Evolutionary conservation across 2,329 filamentous ascomycete species (phyloP).

Genomic region (Ceratocystis papillata): DNA sequence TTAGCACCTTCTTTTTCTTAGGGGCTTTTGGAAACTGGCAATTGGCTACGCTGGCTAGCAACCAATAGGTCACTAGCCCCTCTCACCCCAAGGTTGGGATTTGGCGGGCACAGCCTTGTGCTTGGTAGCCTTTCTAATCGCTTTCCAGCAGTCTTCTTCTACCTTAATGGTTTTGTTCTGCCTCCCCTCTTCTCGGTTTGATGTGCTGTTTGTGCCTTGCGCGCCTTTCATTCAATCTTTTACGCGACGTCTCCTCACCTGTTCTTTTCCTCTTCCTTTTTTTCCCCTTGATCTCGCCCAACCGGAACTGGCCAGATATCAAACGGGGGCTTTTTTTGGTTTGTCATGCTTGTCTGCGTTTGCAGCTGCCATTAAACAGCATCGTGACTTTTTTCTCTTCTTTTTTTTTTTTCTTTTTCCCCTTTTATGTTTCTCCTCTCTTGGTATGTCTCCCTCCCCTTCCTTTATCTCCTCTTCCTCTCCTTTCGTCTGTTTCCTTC

Average conservation of each 20-base stretch:
- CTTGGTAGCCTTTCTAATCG: neutral
- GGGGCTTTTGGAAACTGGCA: too few relatives aligned
- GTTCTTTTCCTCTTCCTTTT: neutral
- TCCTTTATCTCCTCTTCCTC: neutral
- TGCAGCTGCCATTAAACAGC: neutral
- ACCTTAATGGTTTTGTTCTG: neutral
- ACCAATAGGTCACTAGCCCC: neutral
- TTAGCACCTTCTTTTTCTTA: neutral
- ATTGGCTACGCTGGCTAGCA: neutral
- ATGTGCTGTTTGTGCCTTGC: neutral
- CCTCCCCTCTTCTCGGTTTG: neutral
- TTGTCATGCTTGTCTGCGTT: neutral
- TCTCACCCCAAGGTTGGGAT: too few relatives aligned
- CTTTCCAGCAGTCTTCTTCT: neutral
- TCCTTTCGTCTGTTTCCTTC: neutral
- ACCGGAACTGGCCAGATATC: constrained; percentile 11
- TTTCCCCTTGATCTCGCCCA: neutral
- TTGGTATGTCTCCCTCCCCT: neutral
- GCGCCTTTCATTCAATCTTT: constrained; percentile 1
- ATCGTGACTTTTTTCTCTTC: constrained; percentile 2
- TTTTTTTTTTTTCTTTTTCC: neutral
- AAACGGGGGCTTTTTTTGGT: neutral
- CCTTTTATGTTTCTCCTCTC: neutral
- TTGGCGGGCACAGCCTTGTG: neutral
- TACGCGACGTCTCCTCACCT: constrained; percentile 19